Evolutionary conservation across 352 stramenopile species (phyloP), one percentile per base, ranked within the genome.

Genomic region (Globisporangium paddicum): DNA sequence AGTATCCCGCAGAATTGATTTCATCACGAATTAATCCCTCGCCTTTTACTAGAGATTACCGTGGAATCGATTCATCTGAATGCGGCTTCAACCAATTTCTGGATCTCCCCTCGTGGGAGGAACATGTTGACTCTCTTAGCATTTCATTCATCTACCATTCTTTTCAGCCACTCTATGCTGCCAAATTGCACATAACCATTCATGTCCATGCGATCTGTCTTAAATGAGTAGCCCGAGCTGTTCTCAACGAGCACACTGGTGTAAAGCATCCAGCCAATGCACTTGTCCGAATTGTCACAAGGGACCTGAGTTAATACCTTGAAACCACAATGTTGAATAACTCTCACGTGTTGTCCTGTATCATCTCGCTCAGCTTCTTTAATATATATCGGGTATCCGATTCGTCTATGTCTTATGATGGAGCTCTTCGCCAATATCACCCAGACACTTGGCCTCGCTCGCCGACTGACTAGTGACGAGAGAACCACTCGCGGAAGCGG

Each of bases 21-120:
- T 82, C 79, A 90, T 81, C 54, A 68, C 80, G 74, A 68, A 88
- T 64, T 82, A 93, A 95, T 94, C 86, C 94, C 94, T 95, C 86
- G 86, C 86, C 86, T 95, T 95, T 95, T 95, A 94, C 84, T 94
- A 95, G 89, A 94, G 84, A 94, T 92, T 93, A 89, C 84, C 84
- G 86, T 95, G 86, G 75, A 75, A 86, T 90, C 73, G 77, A 86
- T 74, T 90, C 74, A 78, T 59, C 52, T 58, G 57, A 76, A 76
- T 87, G 77, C 75, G 78, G 76, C 77, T 87, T 90, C 73, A 87
- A 70, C 67, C 59, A 87, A 89, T 90, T 90, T 92, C 77, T 79
- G 44, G 32, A 48, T 46, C 55, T 55, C 44, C 55, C 55, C 55
- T 61, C 18, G 55, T 61, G 55, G 55, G 44, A 55, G 55, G 55